Evolutionary conservation across 306 rosid species (phyloP), one percentile per base, ranked within the genome.

Genomic region (Mimosa pudica): DNA sequence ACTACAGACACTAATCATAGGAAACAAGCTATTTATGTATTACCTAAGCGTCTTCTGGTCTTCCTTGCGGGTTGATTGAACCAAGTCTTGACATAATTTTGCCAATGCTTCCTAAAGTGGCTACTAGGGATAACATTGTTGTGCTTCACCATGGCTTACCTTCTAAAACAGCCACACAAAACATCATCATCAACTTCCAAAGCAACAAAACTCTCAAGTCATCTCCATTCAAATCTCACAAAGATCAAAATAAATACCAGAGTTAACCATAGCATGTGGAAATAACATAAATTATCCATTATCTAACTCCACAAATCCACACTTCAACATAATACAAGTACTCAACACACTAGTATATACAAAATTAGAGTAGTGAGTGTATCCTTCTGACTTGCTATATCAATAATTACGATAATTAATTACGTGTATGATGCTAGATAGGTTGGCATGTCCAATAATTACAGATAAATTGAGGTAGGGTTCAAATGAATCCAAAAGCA

Each of bases 71-170:
- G 94, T 46, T 88, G 90, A 68, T 88, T 85, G 70, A 90, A 90
- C 92, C 92, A 88, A 0, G 94, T 88, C 64, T 84, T 90, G 32
- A 88, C 92, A 33, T 86, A 86, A 55, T 90, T 88, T 57, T 88
- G 89, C 95, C 91, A 90, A 45, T 88, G 91, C 75, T 87, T 90
- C 36, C 82, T 81, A 55, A 90, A 90, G 83, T 88, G 95, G 67
- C 87, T 86, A 48, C 70, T 85, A 5, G 92, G 90, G 55, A 90
- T 86, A 12, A 88, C 89, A 67, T 86, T 90, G 75, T 88, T 86
- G 80, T 90, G 91, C 87, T 90, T 90, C 20, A 88, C 89, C 91
- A 88, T 90, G 48, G 52, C 86, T 85, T 63, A 85, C 86, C 91
- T 85, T 20, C 36, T 38, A 30, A 41, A 12, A 62, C 57, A 49